Evolutionary conservation across 2,329 filamentous ascomycete genomes (phyloP).

Genomic region (Pseudogymnoascus sp.): DNA sequence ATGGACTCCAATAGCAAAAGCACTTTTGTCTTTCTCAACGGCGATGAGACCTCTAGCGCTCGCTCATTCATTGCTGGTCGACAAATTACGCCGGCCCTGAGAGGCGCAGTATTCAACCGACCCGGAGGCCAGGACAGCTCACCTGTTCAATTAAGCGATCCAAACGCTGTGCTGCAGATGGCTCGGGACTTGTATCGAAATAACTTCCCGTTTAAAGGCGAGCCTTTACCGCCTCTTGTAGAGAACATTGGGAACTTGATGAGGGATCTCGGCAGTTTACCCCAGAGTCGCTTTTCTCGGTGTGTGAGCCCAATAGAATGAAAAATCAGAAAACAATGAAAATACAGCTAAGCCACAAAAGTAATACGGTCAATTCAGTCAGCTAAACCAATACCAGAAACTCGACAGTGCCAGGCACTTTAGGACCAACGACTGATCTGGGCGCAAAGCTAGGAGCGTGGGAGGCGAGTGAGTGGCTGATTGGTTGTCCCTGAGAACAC

Average conservation of each 20-base stretch:
- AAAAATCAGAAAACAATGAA: not conserved
- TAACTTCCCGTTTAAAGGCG: slow-evolving; percentile 41
- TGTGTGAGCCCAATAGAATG: not conserved
- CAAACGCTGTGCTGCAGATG: slow-evolving; percentile 50
- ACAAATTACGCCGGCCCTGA: slow-evolving; percentile 44
- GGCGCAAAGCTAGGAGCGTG: too few relatives aligned
- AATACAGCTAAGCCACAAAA: too few relatives aligned
- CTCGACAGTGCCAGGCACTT: too few relatives aligned
- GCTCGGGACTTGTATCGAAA: slow-evolving; percentile 48
- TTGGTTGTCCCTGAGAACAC: too few relatives aligned
- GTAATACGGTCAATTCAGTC: too few relatives aligned
- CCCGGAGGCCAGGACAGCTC: slow-evolving; percentile 21
- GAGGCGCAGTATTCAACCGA: slow-evolving; percentile 21
- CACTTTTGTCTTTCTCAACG: slow-evolving; percentile 45
- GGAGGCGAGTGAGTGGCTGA: too few relatives aligned
- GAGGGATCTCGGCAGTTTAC: slow-evolving; percentile 49
- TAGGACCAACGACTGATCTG: too few relatives aligned
- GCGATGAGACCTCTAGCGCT: slow-evolving; percentile 42
- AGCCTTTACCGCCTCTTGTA: slow-evolving; percentile 51
- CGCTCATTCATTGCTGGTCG: slow-evolving; percentile 49
- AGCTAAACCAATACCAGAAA: too few relatives aligned
- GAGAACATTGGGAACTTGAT: slow-evolving; percentile 60
- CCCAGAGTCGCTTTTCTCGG: slow-evolving; percentile 24
- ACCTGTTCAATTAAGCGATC: slow-evolving; percentile 44
- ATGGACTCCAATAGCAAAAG: slow-evolving; percentile 20